Evolutionary conservation across 2,329 filamentous ascomycete species (phyloP), one percentile per base, ranked within the genome.

Genomic region (Colletotrichum tofieldiae): DNA sequence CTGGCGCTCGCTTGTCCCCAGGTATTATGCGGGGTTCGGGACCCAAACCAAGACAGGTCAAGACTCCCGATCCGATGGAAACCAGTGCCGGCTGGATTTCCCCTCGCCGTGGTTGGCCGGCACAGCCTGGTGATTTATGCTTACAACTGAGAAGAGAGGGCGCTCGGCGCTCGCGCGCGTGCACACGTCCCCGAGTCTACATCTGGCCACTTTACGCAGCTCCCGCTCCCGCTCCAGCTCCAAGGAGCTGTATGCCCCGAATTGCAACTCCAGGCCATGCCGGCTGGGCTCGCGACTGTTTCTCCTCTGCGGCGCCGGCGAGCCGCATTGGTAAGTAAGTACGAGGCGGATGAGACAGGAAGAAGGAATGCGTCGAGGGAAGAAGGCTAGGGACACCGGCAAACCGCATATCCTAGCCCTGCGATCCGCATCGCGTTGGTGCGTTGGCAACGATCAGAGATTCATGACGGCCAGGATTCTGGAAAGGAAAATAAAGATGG

Each of bases 311-410:
- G 62, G 62, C 45, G 45, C 26, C 29, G 12, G 23, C 20, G 18
- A 23, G 29, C 63, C 60, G 37, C 16, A 18, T 37, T 26, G 56
- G 8, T 29, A 14, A 26, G 8, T 29, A 14, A 26, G 62, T 37
- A 62, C 29, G 49, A 68, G 37, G 43, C 49, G 43, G 58, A 32
- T 52, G 65, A 71, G 51, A 71, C 58, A 59, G 37, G 45, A 68
- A 68, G 35, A 68, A 71, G 69, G 35, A 68, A 68, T 35, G 49
- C n/a, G n/a, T 52, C 37, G 51, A 68, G 14, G 47, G 61, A 68
- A 49, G 54, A 58, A 68, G 58, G n/a, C 54, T 23, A 32, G 43
- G 35, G 58, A 63, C 58, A 63, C 18, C 9, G 39, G 45, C 9
- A 52, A 51, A 51, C 23, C 11, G 52, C 51, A 58, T 59, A 29